Conservation (phyloP, 1,284 basidiomycete genomes). For the Papiliotrema terrestris region DNA sequence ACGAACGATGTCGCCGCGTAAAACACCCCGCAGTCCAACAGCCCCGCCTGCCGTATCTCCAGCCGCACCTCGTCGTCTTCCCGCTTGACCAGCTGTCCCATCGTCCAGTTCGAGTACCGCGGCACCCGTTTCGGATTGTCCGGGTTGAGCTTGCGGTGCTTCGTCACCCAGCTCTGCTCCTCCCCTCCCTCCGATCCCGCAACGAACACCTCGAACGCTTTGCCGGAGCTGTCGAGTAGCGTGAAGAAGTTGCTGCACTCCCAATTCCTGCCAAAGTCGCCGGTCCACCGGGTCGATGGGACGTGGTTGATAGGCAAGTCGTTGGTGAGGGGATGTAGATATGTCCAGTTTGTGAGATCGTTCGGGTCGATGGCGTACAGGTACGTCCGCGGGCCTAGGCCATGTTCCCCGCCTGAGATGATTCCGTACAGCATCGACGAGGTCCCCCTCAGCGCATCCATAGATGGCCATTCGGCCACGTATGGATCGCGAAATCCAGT, state of each 20-base stretch:
- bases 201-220: neutral
- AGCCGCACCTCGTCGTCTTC: neutral
- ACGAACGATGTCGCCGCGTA: slow-evolving; percentile 16
- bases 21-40: slow-evolving; percentile 16
- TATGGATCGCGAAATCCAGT: slow-evolving; percentile 24
- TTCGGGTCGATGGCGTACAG: slow-evolving; percentile 15
- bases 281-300: slow-evolving; percentile 6
- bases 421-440: slow-evolving; percentile 11
- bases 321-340: slow-evolving; percentile 5
- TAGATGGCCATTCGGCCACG: slow-evolving; percentile 15
- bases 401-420: slow-evolving; percentile 15
- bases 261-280: slow-evolving; percentile 20
- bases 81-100: neutral
- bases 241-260: slow-evolving; percentile 18
- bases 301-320: neutral
- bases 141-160: neutral
- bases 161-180: neutral
- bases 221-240: neutral
- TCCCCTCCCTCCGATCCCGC: slow-evolving; percentile 6
- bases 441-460: slow-evolving; percentile 7
- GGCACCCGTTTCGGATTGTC: neutral
- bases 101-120: slow-evolving; percentile 5
- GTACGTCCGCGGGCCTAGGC: slow-evolving; percentile 11
- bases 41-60: slow-evolving; percentile 1
- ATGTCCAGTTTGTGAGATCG: slow-evolving; percentile 17